Conservation (phyloP, 345 rosid species). For the Trapa incisa region DNA sequence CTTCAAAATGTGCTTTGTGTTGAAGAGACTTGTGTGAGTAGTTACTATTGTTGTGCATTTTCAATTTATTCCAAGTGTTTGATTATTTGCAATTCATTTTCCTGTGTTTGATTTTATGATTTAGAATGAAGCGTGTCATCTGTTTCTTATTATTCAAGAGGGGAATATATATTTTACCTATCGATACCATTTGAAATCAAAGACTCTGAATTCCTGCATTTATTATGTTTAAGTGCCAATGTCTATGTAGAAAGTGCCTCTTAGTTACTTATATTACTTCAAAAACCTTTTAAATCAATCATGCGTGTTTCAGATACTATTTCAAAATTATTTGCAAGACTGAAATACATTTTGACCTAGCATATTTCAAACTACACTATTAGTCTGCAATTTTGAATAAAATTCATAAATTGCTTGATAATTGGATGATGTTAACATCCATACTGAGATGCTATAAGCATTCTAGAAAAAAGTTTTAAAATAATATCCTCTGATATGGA, state of each 20-base stretch:
- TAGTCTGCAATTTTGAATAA: neutral
- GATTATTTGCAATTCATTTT: neutral
- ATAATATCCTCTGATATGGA: neutral
- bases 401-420: neutral
- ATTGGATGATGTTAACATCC: neutral
- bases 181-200: neutral
- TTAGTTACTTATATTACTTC: neutral
- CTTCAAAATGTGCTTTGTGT: conserved; percentile 69
- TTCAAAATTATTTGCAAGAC: neutral
- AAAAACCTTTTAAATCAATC: neutral
- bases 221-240: neutral
- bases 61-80: neutral
- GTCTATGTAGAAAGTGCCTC: neutral
- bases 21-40: conserved; percentile 63
- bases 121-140: neutral
- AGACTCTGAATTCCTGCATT: neutral
- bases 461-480: neutral
- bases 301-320: neutral
- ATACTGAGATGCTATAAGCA: neutral
- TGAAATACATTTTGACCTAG: neutral
- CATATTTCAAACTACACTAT: neutral
- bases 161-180: neutral
- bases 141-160: neutral
- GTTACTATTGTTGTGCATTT: neutral
- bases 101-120: neutral